phyloP scores from a whole-genome alignment of 2,329 filamentous ascomycete species.

The Epicoccum nigrum region DNA sequence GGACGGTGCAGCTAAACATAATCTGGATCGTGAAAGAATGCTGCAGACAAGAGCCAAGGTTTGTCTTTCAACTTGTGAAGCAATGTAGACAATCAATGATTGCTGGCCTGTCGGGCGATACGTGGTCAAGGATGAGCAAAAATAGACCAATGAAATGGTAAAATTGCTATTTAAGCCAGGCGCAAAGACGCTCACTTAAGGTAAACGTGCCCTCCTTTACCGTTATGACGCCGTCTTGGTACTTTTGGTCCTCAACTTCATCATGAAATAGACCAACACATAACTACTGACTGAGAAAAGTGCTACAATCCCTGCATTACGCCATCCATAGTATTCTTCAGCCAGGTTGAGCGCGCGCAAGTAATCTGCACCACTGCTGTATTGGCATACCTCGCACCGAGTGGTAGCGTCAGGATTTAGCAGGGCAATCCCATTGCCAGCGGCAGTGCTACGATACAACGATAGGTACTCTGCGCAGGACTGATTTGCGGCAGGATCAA shows the following conservation, averaged over 20 bases:
- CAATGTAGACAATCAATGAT: no score
- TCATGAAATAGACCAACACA: constrained; percentile 51
- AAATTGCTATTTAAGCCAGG: no score
- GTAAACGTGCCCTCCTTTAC: no score
- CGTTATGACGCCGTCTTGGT: constrained; percentile 24
- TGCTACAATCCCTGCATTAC: constrained; percentile 65
- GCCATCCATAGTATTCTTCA: constrained; percentile 68
- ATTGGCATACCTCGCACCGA: constrained; percentile 56
- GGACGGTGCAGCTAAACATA: no score
- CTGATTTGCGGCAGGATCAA: background rate
- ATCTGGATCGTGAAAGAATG: no score
- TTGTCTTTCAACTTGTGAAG: no score
- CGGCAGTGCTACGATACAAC: background rate
- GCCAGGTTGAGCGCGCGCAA: constrained; percentile 64
- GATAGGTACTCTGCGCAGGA: background rate
- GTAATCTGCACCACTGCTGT: constrained; percentile 63
- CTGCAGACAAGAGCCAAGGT: no score
- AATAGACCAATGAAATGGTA: no score
- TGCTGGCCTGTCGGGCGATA: no score
- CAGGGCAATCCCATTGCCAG: background rate
- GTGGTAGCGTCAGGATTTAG: background rate
- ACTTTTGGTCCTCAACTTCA: constrained; percentile 48
- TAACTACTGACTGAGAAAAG: constrained; percentile 63
- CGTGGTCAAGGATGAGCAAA: no score
- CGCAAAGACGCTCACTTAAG: no score